phyloP scores from a whole-genome alignment of 495 filamentous ascomycete genomes.

The Aspergillus diversus region DNA sequence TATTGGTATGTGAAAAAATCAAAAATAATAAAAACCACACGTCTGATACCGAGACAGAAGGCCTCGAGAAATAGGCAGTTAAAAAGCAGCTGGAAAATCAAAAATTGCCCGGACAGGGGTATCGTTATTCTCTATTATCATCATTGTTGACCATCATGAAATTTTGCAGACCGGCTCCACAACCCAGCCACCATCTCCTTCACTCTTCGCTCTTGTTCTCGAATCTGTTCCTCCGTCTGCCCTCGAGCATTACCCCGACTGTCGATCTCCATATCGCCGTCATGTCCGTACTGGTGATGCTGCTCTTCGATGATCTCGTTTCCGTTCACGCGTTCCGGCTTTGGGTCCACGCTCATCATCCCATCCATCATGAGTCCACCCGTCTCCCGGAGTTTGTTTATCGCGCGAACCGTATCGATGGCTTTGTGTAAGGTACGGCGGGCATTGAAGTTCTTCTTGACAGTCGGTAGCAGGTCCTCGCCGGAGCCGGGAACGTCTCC shows the following conservation, averaged over 20 bases:
- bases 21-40: too few species aligned
- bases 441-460: conserved; percentile 99
- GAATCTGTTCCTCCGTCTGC: conserved; percentile 67
- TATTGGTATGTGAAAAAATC: too few species aligned
- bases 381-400: conserved; percentile 92
- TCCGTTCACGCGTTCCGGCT: conserved; percentile 53
- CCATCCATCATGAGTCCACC: conserved; percentile 83
- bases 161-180: conserved; percentile 48
- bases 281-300: conserved; percentile 21
- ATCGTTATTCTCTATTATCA: conserved; percentile 15
- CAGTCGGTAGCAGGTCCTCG: conserved; percentile 82
- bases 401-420: conserved; percentile 97
- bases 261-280: conserved; percentile 55
- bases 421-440: conserved; percentile 91
- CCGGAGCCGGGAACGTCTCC: conserved; percentile 45
- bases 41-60: neutral
- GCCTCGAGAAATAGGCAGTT: neutral
- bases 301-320: conserved; percentile 46
- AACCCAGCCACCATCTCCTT: conserved; percentile 63
- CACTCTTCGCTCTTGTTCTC: conserved; percentile 62
- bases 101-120: conserved; percentile 1
- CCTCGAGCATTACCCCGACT: conserved; percentile 61
- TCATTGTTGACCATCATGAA: conserved; percentile 8
- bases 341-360: conserved; percentile 65
- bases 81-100: neutral